Evolutionary conservation across 176 grass and related monocot genomes (phyloP), one percentile per base, ranked within the genome.

Genomic region (Microstegium vimineum): DNA sequence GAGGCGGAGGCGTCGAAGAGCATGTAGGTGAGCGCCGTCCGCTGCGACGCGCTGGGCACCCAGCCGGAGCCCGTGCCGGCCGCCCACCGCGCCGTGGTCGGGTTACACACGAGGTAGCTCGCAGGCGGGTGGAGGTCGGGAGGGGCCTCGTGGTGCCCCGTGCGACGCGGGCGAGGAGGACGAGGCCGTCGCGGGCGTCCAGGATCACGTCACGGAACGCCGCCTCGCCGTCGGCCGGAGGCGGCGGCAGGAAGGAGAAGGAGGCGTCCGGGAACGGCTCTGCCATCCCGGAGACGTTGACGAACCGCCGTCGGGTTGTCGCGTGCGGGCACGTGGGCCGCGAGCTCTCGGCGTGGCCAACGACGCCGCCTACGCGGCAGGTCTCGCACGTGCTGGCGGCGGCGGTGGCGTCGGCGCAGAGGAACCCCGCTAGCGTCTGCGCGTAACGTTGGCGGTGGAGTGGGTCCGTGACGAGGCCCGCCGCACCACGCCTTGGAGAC

Each of bases 241-340:
- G 62, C 5, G 28, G 12, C 20, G 73, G 73, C 0, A 76, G 73
- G 73, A 76, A 76, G 33, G 51, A 4, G 22, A 76, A 60, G 32
- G 33, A 2, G 6, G 73, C 51, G 73, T 76, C 73, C 22, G 57
- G 36, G 73, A 10, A 52, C 73, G 73, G 73, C 33, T 59, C 73
- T 12, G 52, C 73, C 73, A 76, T 76, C 51, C 73, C 11, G 51
- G 52, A 76, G 18, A 76, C 33, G 73, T 76, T 76, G 73, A 76
- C 2, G 73, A 76, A 76, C 32, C 73, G 33, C 12, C 73, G 73
- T 10, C 18, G 31, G 10, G 45, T 32, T 42, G 2, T 26, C 36
- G 7, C 23, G 70, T 72, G 69, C 14, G 4, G 15, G 70, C 70
- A 49, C 15, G 26, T 17, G 42, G 26, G 70, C 13, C 0, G 15